Evolutionary conservation across 352 stramenopile species (phyloP).

Genomic region (Phytophthora lateralis): DNA sequence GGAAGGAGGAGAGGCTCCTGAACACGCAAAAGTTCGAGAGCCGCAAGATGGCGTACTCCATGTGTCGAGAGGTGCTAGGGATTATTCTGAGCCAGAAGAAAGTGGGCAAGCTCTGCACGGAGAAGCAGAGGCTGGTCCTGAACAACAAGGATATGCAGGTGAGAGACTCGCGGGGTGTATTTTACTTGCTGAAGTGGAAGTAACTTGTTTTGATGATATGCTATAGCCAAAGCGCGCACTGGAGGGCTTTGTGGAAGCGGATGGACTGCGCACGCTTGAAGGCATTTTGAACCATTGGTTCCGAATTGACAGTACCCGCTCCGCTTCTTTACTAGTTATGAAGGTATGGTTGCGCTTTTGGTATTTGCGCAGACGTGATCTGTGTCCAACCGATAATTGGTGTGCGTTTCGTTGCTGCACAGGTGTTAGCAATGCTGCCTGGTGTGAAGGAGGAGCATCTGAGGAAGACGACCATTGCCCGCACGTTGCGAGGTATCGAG

Average conservation of each 20-base stretch:
- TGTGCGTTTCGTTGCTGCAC: not conserved
- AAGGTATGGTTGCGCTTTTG: slow-evolving; percentile 32
- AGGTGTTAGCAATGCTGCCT: slow-evolving; percentile 53
- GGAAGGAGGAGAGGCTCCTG: slow-evolving; percentile 34
- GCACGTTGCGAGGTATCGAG: slow-evolving; percentile 54
- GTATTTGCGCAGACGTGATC: not conserved
- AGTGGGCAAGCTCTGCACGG: slow-evolving; percentile 46
- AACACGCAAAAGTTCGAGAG: slow-evolving; percentile 56
- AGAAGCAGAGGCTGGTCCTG: slow-evolving; percentile 63
- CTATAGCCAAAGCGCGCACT: slow-evolving; percentile 56
- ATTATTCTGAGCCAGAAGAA: slow-evolving; percentile 62
- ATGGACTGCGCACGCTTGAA: slow-evolving; percentile 54
- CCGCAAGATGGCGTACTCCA: slow-evolving; percentile 48
- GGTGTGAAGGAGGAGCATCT: slow-evolving; percentile 61
- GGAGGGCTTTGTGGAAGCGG: slow-evolving; percentile 65
- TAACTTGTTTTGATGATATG: not conserved
- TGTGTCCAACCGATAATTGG: not conserved
- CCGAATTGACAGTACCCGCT: slow-evolving; percentile 45
- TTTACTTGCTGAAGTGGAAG: not conserved
- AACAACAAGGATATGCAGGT: slow-evolving; percentile 72
- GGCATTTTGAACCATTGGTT: slow-evolving; percentile 64
- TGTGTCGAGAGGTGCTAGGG: slow-evolving; percentile 53
- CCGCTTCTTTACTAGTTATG: slow-evolving; percentile 56
- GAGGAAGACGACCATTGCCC: slow-evolving; percentile 60
- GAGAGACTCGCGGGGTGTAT: not conserved